phyloP scores from a whole-genome alignment of 768 basidiomycete species.

The Mycena capillaripes region DNA sequence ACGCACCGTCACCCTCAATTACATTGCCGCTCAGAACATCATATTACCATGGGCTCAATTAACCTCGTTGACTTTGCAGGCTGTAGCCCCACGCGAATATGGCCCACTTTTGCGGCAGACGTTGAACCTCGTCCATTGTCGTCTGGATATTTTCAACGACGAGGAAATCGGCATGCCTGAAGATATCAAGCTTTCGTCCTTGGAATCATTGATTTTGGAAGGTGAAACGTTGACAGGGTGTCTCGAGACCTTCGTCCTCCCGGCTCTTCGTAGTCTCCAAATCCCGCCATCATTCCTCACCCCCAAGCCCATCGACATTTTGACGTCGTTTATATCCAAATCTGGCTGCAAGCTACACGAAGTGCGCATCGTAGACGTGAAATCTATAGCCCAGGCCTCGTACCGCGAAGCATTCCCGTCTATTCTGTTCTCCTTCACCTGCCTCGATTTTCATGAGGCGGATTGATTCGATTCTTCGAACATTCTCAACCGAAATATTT shows the following conservation, averaged over 20 bases:
- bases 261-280: background rate
- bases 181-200: background rate
- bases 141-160: background rate
- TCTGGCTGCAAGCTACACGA: background rate
- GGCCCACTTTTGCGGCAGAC: background rate
- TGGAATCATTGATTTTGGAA: background rate
- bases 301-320: background rate
- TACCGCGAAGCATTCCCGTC: background rate
- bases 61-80: background rate
- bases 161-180: background rate
- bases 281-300: background rate
- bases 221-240: background rate
- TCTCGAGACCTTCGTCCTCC: background rate
- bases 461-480: too few relatives aligned
- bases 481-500: too few relatives aligned
- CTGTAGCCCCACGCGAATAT: background rate
- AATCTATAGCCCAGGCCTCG: background rate
- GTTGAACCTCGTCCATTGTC: background rate
- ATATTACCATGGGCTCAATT: background rate
- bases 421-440: background rate
- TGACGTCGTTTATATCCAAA: background rate
- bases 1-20: background rate
- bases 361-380: background rate
- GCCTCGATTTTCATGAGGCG: too few relatives aligned
- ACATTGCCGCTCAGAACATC: background rate